Evolutionary conservation across 345 rosid genomes (phyloP), one percentile per base, ranked within the genome.

Genomic region (Brassica cretica): DNA sequence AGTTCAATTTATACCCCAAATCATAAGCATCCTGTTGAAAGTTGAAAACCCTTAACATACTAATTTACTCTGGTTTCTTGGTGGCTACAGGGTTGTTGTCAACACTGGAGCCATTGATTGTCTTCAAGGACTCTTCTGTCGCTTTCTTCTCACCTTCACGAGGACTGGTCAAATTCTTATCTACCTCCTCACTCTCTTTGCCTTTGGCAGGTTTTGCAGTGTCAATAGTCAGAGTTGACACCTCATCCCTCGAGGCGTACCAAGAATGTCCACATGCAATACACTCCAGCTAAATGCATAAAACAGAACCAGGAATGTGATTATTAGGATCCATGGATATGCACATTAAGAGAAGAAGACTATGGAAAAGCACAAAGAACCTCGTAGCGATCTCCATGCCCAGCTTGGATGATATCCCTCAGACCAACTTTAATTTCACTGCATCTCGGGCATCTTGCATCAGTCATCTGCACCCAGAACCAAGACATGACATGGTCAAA

Each of bases 321-420:
- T 74, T 33, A 60, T 68, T 63, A 15, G 10, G 24, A 35, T 33
- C 68, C 18, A 55, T 14, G 44, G 73, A 77, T 5, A 49, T 49
- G 7, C 18, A 51, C 19, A 6, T 6, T 12, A 27, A 2, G 2
- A 29, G 37, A 62, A 14, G 18, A 51, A 51, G 56, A 5, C 2
- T 15, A n/a, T n/a, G 56, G 77, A 76, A 27, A 78, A 65, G 59
- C 15, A 27, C 41, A 68, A 41, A 41, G 60, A 66, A 95, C 99
- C 98, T 96, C 93, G 78, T 96, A 96, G 70, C 98, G 93, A 81
- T 88, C 97, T 55, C 94, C 95, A 72, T 87, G 96, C 64, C 99
- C 98, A 62, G 98, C 97, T 83, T 93, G 98, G 83, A 96, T 96
- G 66, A 96, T 91, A 82, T 96, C 99, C 81, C 90, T 84, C 71